A percentile compares a stretch with the other conserved stretches of the same genome.
Conservation (phyloP, 257 asterid species). For the Salvia rosmarinus region DNA sequence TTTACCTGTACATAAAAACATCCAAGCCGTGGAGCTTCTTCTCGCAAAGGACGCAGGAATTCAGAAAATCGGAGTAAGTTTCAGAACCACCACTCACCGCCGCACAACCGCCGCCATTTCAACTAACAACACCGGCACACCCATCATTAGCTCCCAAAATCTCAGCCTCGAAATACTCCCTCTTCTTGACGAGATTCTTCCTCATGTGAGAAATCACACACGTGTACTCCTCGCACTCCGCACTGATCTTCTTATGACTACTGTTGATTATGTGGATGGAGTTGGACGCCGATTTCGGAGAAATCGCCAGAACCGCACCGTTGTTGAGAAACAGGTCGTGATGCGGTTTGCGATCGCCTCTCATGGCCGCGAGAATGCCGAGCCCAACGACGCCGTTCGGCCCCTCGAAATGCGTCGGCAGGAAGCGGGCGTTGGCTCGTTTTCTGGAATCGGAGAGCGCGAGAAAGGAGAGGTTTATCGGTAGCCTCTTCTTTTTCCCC, state of each 20-base stretch:
- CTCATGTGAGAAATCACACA: conserved; percentile 79
- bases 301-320: conserved; percentile 47
- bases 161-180: conserved; percentile 64
- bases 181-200: conserved; percentile 54
- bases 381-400: conserved; percentile 84
- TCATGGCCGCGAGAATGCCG: conserved; percentile 73
- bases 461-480: conserved; percentile 63
- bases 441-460: conserved; percentile 45
- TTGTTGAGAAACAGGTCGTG: conserved; percentile 38
- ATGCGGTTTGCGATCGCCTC: conserved; percentile 29
- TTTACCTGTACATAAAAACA: conserved; percentile 88
- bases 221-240: conserved; percentile 75
- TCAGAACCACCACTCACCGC: conserved; percentile 25
- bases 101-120: conserved; percentile 32
- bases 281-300: conserved; percentile 60
- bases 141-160: conserved; percentile 39
- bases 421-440: conserved; percentile 39
- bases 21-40: conserved; percentile 88
- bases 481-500: conserved; percentile 50
- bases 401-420: conserved; percentile 50
- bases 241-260: conserved; percentile 31
- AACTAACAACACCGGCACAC: conserved; percentile 22
- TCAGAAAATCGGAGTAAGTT: conserved; percentile 51
- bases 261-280: conserved; percentile 48
- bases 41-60: conserved; percentile 73